phyloP scores from a whole-genome alignment of 345 rosid genomes.

The Hypericum androsaemum region DNA sequence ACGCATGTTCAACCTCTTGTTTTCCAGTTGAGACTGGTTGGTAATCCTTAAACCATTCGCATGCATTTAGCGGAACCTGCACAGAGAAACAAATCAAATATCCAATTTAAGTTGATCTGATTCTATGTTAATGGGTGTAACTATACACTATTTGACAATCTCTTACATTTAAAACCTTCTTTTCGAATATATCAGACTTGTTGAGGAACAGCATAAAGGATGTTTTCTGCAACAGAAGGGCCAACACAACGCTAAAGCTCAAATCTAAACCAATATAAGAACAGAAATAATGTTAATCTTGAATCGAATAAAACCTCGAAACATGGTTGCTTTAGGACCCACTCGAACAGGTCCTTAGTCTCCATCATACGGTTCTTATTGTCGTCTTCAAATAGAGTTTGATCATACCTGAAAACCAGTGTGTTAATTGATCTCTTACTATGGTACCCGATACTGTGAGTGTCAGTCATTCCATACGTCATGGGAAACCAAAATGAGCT shows the following conservation, averaged over 20 bases:
- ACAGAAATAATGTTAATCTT: background rate
- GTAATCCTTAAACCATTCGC: conserved; percentile 95
- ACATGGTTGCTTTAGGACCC: conserved; percentile 98
- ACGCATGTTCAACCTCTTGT: conserved; percentile 92
- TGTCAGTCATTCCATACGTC: no score
- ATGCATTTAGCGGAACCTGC: conserved; percentile 78
- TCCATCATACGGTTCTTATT: conserved; percentile 88
- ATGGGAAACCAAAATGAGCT: no score
- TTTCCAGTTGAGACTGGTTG: conserved; percentile 80
- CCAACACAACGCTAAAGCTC: background rate
- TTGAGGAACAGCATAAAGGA: conserved; percentile 94
- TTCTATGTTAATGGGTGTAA: background rate
- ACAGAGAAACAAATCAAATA: conserved; percentile 8
- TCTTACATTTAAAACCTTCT: conserved; percentile 80
- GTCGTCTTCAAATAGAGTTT: conserved; percentile 86
- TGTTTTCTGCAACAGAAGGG: conserved; percentile 63
- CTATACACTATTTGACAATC: background rate
- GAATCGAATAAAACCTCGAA: conserved; percentile 51
- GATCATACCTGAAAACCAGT: conserved; percentile 66
- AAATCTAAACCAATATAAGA: background rate
- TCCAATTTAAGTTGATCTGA: conserved; percentile 1
- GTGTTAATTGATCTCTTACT: no score
- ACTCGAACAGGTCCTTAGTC: conserved; percentile 84
- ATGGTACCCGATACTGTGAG: no score
- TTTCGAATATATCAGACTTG: conserved; percentile 95